These are phyloP conservation scores for Elsinoe necatrix DNA, from an alignment of 2,329 filamentous ascomycete species.

Conservation along the genomic window DNA sequence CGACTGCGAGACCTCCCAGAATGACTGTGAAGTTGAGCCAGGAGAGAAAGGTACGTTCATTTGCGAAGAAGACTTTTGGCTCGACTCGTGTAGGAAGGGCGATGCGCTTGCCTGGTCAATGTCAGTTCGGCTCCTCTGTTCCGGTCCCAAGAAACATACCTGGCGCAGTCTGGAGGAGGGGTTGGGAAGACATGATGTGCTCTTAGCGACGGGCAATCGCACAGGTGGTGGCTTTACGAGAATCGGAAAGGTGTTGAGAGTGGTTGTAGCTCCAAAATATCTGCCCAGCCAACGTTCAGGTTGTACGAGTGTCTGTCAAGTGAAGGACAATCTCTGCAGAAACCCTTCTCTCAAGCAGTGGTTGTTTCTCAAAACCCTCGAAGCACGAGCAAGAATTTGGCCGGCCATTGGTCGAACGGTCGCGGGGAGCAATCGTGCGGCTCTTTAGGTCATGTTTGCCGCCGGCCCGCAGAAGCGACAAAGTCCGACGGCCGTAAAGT, in stretches of 20 bases:
- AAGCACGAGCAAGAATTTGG: constrained; percentile 2
- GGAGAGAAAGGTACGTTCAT: constrained; percentile 97
- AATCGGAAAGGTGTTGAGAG: not conserved
- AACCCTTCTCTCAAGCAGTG: not conserved
- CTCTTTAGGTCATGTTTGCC: not conserved
- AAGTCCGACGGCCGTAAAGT: not conserved
- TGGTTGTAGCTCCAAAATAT: not conserved
- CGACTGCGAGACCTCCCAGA: constrained; percentile 89
- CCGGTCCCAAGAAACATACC: constrained; percentile 46
- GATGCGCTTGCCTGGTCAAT: constrained; percentile 80
- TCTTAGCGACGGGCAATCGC: not conserved
- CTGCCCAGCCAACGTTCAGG: not conserved
- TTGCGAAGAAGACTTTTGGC: constrained; percentile 99
- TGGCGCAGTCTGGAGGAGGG: constrained; percentile 86
- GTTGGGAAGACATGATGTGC: constrained; percentile 79
- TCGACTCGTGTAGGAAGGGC: constrained; percentile 96
- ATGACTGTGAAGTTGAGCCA: constrained; percentile 99
- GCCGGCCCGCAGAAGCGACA: not conserved
- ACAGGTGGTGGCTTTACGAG: not conserved
- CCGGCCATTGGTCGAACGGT: not conserved
- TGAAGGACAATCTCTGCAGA: not conserved
- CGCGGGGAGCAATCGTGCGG: not conserved
- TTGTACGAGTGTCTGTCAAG: not conserved
- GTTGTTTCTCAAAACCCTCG: constrained; percentile 3
- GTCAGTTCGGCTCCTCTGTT: not conserved